These are phyloP conservation scores for Chrysophaeum taylorii DNA, from an alignment of 352 stramenopile species.

Conservation along the genomic window DNA sequence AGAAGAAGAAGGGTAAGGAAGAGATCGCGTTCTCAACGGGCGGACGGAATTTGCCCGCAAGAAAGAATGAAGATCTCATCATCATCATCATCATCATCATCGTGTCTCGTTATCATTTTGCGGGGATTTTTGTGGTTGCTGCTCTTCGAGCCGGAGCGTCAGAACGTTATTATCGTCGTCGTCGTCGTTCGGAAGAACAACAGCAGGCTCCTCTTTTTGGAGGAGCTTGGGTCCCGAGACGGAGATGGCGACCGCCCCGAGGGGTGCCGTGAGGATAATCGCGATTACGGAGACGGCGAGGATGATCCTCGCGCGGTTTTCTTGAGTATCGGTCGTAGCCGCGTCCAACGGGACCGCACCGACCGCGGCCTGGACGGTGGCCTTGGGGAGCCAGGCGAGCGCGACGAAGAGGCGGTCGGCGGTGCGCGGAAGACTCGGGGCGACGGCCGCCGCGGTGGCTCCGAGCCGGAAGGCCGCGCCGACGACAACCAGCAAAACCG, in stretches of 20 bases:
- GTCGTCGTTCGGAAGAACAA: too few relatives aligned
- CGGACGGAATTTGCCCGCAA: too few relatives aligned
- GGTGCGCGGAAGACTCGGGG: too few relatives aligned
- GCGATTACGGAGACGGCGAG: slow-evolving; percentile 27
- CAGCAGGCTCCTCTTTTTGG: neutral
- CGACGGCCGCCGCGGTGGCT: neutral
- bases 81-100: too few relatives aligned
- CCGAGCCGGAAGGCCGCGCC: neutral
- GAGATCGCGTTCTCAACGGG: too few relatives aligned
- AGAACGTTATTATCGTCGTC: too few relatives aligned
- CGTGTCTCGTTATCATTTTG: too few relatives aligned
- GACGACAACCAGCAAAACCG: neutral
- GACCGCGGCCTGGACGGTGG: slow-evolving; percentile 39
- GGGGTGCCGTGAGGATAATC: slow-evolving; percentile 36
- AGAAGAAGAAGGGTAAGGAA: too few relatives aligned
- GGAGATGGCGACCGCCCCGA: slow-evolving; percentile 29
- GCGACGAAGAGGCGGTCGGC: slow-evolving; percentile 28
- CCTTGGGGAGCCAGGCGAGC: slow-evolving; percentile 36
- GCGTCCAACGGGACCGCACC: slow-evolving; percentile 28
- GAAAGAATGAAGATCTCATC: too few relatives aligned
- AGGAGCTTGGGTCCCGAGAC: slow-evolving; percentile 21
- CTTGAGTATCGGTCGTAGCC: slow-evolving; percentile 20
- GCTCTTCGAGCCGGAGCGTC: too few relatives aligned
- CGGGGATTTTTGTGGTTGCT: too few relatives aligned
- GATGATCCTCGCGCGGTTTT: slow-evolving; percentile 2